phyloP scores from a whole-genome alignment of 805 yeast genomes.

The Candida tallmaniae region DNA sequence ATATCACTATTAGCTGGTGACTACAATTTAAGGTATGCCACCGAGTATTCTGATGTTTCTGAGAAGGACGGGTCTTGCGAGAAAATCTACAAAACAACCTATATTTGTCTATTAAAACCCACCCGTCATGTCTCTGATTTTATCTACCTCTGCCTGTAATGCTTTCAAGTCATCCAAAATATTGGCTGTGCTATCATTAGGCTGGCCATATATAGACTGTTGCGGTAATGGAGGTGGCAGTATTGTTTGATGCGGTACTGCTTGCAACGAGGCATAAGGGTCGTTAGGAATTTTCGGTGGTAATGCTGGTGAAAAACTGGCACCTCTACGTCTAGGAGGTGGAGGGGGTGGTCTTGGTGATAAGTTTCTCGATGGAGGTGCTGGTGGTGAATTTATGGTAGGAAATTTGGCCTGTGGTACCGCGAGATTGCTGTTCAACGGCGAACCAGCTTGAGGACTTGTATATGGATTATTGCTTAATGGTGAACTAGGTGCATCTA shows the following conservation, averaged over 20 bases:
- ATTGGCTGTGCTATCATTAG: constrained; percentile 39
- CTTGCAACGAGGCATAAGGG: constrained; percentile 1
- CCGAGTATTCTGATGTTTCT: too few species aligned
- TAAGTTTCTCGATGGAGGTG: constrained; percentile 24
- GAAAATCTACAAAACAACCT: too few species aligned
- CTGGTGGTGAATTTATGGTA: constrained; percentile 9
- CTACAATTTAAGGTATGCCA: too few species aligned
- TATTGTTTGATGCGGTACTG: too few species aligned
- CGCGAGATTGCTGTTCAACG: neutral
- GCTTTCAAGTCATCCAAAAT: constrained; percentile 63
- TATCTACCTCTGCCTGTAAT: constrained; percentile 66
- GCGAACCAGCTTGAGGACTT: constrained; percentile 1
- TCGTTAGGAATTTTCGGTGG: constrained; percentile 6
- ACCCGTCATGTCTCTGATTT: constrained; percentile 44
- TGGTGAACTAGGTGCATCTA: neutral
- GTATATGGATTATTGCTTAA: neutral
- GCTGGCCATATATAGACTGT: constrained; percentile 1
- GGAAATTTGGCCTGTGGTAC: too few species aligned
- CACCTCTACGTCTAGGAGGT: constrained; percentile 30
- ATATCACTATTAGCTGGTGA: too few species aligned
- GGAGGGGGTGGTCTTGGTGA: constrained; percentile 42
- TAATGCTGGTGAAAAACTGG: constrained; percentile 11
- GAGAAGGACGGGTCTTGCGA: neutral
- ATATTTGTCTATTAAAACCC: constrained; percentile 25
- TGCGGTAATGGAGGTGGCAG: neutral